Percentiles rank a stretch among this genome's conserved stretches.
Evolutionary conservation across 2,329 filamentous ascomycete species (phyloP).

Genomic region (Atkinsonella texensis): DNA sequence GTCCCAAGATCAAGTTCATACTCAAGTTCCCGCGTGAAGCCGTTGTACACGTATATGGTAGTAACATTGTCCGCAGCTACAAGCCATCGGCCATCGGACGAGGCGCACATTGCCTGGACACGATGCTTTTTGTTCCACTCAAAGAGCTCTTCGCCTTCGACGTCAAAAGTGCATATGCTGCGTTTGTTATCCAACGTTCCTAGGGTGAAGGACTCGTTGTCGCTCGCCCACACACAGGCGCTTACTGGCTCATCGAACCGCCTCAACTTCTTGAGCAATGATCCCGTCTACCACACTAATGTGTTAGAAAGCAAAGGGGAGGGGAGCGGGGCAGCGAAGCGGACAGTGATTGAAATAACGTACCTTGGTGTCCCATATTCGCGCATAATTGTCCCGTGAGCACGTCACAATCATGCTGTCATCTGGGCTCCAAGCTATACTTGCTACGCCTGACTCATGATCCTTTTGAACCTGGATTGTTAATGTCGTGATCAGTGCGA

Average conservation of each 20-base stretch:
- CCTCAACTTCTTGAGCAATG: constrained; percentile 49
- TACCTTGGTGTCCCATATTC: constrained; percentile 63
- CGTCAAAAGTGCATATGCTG: constrained; percentile 60
- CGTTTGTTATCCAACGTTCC: constrained; percentile 58
- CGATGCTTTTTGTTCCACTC: constrained; percentile 61
- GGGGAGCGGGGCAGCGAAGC: no score
- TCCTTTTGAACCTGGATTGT: constrained; percentile 26
- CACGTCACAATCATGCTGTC: constrained; percentile 79
- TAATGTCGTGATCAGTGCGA: constrained; percentile 50
- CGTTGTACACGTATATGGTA: constrained; percentile 73
- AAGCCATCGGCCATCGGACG: constrained; percentile 65
- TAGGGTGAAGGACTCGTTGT: constrained; percentile 67
- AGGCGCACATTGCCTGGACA: constrained; percentile 76
- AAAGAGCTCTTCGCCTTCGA: constrained; percentile 47
- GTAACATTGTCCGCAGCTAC: constrained; percentile 63
- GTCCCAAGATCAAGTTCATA: constrained; percentile 56
- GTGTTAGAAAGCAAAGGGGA: not conserved
- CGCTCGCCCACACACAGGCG: constrained; percentile 76
- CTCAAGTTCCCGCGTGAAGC: constrained; percentile 59
- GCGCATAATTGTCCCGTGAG: constrained; percentile 58
- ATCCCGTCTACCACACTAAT: constrained; percentile 41
- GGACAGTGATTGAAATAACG: constrained; percentile 15
- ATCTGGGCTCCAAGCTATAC: constrained; percentile 85
- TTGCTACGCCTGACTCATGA: constrained; percentile 61
- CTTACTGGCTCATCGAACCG: constrained; percentile 77